phyloP scores from a whole-genome alignment of 805 yeast species.

The Naumovozyma castellii region DNA sequence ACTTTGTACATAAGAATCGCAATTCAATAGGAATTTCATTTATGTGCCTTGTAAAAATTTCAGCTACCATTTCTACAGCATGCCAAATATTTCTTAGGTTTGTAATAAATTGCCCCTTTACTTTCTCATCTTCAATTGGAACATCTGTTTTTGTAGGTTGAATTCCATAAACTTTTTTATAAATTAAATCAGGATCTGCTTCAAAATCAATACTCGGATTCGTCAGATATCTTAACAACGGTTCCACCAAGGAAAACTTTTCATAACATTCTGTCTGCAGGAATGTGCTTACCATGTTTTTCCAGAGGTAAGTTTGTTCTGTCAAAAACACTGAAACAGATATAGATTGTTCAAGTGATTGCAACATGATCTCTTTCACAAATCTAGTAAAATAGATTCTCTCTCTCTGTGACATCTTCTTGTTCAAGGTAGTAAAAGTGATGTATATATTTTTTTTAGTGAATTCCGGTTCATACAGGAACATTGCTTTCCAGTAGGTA shows the following conservation, averaged over 20 bases:
- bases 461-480: slow-evolving; percentile 30
- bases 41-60: slow-evolving; percentile 34
- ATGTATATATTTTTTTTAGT: slow-evolving; percentile 23
- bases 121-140: slow-evolving; percentile 75
- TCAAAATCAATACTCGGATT: slow-evolving; percentile 51
- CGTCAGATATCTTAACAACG: slow-evolving; percentile 31
- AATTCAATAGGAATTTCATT: slow-evolving; percentile 47
- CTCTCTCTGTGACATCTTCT: slow-evolving; percentile 42
- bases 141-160: slow-evolving; percentile 41
- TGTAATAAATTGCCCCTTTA: slow-evolving; percentile 56
- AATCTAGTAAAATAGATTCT: slow-evolving; percentile 57
- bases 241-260: slow-evolving; percentile 27
- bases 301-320: slow-evolving; percentile 33
- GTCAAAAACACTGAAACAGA: slow-evolving; percentile 21
- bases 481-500: slow-evolving; percentile 51
- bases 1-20: slow-evolving; percentile 43
- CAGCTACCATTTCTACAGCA: slow-evolving; percentile 50
- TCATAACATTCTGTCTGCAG: slow-evolving; percentile 32
- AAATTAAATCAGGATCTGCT: slow-evolving; percentile 64
- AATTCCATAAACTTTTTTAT: slow-evolving; percentile 33
- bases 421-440: slow-evolving; percentile 24
- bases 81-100: slow-evolving; percentile 73
- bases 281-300: slow-evolving; percentile 33
- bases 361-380: slow-evolving; percentile 38
- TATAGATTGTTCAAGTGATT: slow-evolving; percentile 29